Base-by-base conservation (phyloP, 2,329 filamentous ascomycete genomes). In the Sordariomycetes sp. region DNA sequence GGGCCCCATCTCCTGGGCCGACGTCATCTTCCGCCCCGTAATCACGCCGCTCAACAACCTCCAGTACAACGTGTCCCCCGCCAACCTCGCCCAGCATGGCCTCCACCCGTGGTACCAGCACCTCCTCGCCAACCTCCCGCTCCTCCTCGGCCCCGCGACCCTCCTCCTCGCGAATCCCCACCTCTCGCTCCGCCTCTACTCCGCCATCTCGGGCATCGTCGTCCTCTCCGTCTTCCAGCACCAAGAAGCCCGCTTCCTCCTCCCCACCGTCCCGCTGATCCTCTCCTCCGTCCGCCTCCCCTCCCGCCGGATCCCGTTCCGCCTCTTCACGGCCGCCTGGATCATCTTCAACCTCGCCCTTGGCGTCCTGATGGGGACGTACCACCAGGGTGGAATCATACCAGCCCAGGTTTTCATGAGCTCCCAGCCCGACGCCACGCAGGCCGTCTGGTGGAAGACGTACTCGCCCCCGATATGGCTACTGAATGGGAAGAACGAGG, bases 361-460 rank as follows among this genome's bases (percentile, higher is more conserved):
- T 2, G 87, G 86, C 3, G 65, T 85, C 0, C 68, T 92, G 53
- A 90, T 91, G 85, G 88, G 88, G n/a, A 73, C 82, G 3, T 92
- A 89, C 65, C 88, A 92, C 67, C 88, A 92, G 70, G 88, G 86
- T 32, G 88, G 88, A 51, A 81, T 91, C 28, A 78, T 92, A 1
- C 86, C 87, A 0, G 83, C 82, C 7, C 88, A 92, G 64, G 81
- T 87, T 0, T 89, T 89, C 66, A 76, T 92, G 65, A 86, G 83
- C 64, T 80, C 80, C 57, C 84, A 87, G 62, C 76, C 81, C 4
- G 84, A 86, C 61, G 82, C 86, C 10, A 84, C 82, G 1, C 77
- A 85, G 36, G 85, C 85, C 3, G 76, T 88, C 55, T 92, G 88
- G 88, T 92, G 88, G 88, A 91, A 90, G 68, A 91, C 88, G 1